phyloP scores from a whole-genome alignment of 2,329 filamentous ascomycete genomes.

The Bipolaris victoriae region DNA sequence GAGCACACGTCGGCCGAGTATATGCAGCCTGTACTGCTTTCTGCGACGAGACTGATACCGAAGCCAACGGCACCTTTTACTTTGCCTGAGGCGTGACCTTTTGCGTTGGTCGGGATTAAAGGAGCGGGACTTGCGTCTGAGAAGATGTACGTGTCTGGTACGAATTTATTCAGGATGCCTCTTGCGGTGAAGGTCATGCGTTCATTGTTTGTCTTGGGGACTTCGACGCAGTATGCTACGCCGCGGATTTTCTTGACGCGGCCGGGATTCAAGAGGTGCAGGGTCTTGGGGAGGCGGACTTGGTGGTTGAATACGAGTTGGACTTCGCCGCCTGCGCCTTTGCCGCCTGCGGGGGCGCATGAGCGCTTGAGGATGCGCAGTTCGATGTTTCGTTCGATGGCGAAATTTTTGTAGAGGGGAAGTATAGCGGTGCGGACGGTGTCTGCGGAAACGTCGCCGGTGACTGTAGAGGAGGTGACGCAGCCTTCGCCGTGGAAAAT shows the following conservation, averaged over 20 bases:
- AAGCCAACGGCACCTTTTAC: slow-evolving; percentile 82
- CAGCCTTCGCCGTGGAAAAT: slow-evolving; percentile 89
- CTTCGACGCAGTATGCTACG: slow-evolving; percentile 91
- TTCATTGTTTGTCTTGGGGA: slow-evolving; percentile 90
- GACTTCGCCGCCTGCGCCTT: slow-evolving; percentile 88
- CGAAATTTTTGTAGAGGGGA: slow-evolving; percentile 87
- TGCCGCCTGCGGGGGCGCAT: slow-evolving; percentile 70
- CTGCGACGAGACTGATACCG: slow-evolving; percentile 86
- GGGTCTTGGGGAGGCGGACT: slow-evolving; percentile 88
- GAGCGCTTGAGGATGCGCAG: slow-evolving; percentile 80
- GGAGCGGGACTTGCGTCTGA: slow-evolving; percentile 68
- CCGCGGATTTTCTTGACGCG: slow-evolving; percentile 87
- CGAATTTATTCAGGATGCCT: slow-evolving; percentile 81
- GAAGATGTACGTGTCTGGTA: slow-evolving; percentile 89
- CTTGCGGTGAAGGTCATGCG: slow-evolving; percentile 92
- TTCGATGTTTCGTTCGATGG: slow-evolving; percentile 85
- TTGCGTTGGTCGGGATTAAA: slow-evolving; percentile 71
- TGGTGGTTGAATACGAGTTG: slow-evolving; percentile 93
- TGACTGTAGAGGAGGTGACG: slow-evolving; percentile 83
- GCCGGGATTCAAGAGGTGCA: slow-evolving; percentile 85
- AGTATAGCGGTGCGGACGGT: slow-evolving; percentile 92
- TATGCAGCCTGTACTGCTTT: slow-evolving; percentile 83
- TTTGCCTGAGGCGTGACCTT: slow-evolving; percentile 61
- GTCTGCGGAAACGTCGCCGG: slow-evolving; percentile 88
- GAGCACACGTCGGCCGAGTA: slow-evolving; percentile 84